phyloP scores from a whole-genome alignment of 148 eudicot species.

The Silene conica region DNA sequence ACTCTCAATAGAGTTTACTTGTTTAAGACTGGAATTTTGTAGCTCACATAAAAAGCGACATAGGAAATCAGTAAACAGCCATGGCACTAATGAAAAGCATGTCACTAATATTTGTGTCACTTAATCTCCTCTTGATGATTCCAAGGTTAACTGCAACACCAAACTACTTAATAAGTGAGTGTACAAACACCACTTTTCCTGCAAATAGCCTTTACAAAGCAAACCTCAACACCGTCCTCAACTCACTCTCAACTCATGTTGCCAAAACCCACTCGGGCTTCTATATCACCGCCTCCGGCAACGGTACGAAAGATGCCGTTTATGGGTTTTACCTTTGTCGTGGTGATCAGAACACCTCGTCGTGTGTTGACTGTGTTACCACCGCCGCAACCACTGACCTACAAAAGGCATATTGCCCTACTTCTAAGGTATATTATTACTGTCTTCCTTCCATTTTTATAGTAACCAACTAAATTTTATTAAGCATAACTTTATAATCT shows the following conservation, averaged over 20 bases:
- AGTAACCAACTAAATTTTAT: too few relatives aligned
- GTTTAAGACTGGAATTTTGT: too few relatives aligned
- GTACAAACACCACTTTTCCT: slow-evolving; percentile 2
- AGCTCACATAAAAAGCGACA: too few relatives aligned
- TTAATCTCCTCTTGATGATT: background rate
- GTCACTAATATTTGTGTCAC: background rate
- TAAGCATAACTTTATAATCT: too few relatives aligned
- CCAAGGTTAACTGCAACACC: background rate
- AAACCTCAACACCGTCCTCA: slow-evolving; percentile 14
- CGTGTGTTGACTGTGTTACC: slow-evolving; percentile 8
- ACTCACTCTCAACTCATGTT: slow-evolving; percentile 11
- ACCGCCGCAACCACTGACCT: slow-evolving; percentile 2
- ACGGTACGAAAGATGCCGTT: slow-evolving; percentile 5
- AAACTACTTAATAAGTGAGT: background rate
- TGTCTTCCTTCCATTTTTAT: too few relatives aligned
- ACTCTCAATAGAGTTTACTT: too few relatives aligned
- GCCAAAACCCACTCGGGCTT: slow-evolving; percentile 12
- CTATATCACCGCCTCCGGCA: slow-evolving; percentile 2
- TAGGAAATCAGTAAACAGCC: background rate
- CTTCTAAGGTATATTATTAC: background rate
- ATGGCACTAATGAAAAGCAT: background rate
- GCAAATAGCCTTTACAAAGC: slow-evolving; percentile 5
- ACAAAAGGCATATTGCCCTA: slow-evolving; percentile 15
- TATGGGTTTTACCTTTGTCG: slow-evolving; percentile 29
- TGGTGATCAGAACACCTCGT: slow-evolving; percentile 25